These are phyloP conservation scores for Smittium culicis DNA, from an alignment of 371 early-diverging fungal genomes.

Conservation along the genomic window DNA sequence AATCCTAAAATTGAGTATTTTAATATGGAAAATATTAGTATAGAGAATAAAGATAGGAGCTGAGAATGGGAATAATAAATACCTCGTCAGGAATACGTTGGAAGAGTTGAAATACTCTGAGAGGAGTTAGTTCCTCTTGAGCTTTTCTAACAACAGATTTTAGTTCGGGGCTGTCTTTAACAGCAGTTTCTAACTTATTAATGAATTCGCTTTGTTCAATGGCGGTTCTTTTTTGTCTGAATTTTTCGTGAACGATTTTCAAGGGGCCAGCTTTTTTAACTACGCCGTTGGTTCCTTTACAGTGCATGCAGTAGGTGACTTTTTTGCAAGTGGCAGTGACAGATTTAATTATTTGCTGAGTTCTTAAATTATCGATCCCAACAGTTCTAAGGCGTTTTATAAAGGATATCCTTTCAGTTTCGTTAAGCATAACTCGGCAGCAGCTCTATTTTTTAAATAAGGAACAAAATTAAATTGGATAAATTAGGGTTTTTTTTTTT, in stretches of 20 bases:
- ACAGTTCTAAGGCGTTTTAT: slow-evolving; percentile 59
- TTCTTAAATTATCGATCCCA: slow-evolving; percentile 63
- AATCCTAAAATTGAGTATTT: slow-evolving; percentile 50
- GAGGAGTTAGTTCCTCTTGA: slow-evolving; percentile 91
- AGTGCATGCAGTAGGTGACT: slow-evolving; percentile 71
- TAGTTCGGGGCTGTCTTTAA: slow-evolving; percentile 54
- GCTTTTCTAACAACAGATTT: slow-evolving; percentile 65
- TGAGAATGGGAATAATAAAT: not conserved
- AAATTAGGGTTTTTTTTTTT: too few relatives aligned
- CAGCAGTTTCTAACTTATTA: slow-evolving; percentile 54
- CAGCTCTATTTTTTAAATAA: too few relatives aligned
- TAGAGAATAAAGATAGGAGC: not conserved
- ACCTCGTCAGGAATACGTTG: slow-evolving; percentile 51
- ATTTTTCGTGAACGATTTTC: slow-evolving; percentile 94
- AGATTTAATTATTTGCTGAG: slow-evolving; percentile 63
- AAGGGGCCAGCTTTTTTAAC: slow-evolving; percentile 94
- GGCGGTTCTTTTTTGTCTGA: slow-evolving; percentile 55
- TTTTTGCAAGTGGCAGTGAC: slow-evolving; percentile 85
- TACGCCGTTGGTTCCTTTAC: slow-evolving; percentile 70
- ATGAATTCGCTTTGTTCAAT: slow-evolving; percentile 60
- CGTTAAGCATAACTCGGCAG: slow-evolving; percentile 72
- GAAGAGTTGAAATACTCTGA: slow-evolving; percentile 74
- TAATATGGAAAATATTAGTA: not conserved
- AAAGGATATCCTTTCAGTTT: slow-evolving; percentile 55
- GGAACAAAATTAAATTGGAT: too few relatives aligned